phyloP scores from a whole-genome alignment of 805 yeast species.

The Wickerhamomyces sydowiorum region DNA sequence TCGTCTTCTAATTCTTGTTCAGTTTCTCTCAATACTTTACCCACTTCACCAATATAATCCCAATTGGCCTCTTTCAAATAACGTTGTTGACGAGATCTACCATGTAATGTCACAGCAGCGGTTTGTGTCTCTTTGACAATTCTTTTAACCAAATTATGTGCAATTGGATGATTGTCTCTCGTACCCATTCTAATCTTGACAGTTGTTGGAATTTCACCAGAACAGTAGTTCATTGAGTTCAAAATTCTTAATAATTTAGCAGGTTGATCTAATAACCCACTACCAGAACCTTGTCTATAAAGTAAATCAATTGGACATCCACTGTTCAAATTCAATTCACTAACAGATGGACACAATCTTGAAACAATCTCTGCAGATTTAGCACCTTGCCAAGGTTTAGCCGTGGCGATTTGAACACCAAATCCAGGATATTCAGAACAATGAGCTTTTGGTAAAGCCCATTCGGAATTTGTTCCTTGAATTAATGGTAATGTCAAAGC shows the following conservation, averaged over 20 bases:
- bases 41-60: constrained; percentile 78
- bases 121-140: constrained; percentile 74
- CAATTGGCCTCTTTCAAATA: constrained; percentile 91
- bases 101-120: constrained; percentile 91
- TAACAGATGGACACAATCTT: constrained; percentile 51
- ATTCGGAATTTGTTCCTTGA: constrained; percentile 89
- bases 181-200: constrained; percentile 92
- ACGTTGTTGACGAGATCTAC: constrained; percentile 94
- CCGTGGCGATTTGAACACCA: constrained; percentile 90
- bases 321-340: constrained; percentile 86
- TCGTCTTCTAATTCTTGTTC: constrained; percentile 49
- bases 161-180: constrained; percentile 79
- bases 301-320: constrained; percentile 97
- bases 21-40: constrained; percentile 56
- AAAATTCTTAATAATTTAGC: constrained; percentile 72
- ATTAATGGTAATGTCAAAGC: constrained; percentile 80
- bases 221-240: constrained; percentile 81
- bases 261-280: constrained; percentile 87
- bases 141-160: constrained; percentile 67
- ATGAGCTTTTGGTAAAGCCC: constrained; percentile 97
- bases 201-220: constrained; percentile 89
- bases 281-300: constrained; percentile 94
- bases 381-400: constrained; percentile 90
- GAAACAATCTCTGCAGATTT: constrained; percentile 83
- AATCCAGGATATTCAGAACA: constrained; percentile 75